Base-by-base conservation (phyloP, 805 yeast genomes). In the Candida sonorensis region DNA sequence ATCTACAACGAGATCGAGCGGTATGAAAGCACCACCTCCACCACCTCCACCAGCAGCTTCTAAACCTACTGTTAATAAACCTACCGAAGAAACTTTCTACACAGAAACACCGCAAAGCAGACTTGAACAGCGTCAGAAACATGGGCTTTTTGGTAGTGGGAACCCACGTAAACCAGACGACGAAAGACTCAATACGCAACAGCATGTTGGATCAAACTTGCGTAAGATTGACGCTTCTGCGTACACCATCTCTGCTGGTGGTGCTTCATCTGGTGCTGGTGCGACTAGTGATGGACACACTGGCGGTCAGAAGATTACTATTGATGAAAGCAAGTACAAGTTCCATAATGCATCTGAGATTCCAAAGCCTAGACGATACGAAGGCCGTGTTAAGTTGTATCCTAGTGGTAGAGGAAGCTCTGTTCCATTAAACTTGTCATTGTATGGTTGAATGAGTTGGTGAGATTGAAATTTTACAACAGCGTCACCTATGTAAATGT, bases 381-480 rank as follows among this genome's bases (percentile, higher is more conserved):
- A 72, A 32, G 82, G 78, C 4, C 69, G 69, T 29, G 71, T 71
- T 37, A 87, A 90, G 54, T 62, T 87, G 42, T 92, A 92, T 60
- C 96, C 97, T 12, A 84, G 95, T 59, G 97, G 97, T 10, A 71
- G 95, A 46, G 97, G 97, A 3, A 75, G 87, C 18, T 83, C 95
- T 21, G 92, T 88, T 23, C 97, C 97, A 1, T 61, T 88, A 40
- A 76, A 84, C 44, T 62, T 88, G 34, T 55, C 67, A 12, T 33
- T 59, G 10, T 48, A 38, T 23, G 35, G 31, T 9, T 42, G 27
- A 38, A 14, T 4, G 13, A 15, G 4, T 13, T 12, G 4, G 5
- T 5, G 14, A n/a, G n/a, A n/a, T n/a, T n/a, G n/a, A n/a, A n/a
- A n/a, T n/a, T n/a, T n/a, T n/a, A n/a, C n/a, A n/a, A n/a, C n/a